Evolutionary conservation across 2,329 filamentous ascomycete genomes (phyloP).

Genomic region (Exophiala aquamarina): DNA sequence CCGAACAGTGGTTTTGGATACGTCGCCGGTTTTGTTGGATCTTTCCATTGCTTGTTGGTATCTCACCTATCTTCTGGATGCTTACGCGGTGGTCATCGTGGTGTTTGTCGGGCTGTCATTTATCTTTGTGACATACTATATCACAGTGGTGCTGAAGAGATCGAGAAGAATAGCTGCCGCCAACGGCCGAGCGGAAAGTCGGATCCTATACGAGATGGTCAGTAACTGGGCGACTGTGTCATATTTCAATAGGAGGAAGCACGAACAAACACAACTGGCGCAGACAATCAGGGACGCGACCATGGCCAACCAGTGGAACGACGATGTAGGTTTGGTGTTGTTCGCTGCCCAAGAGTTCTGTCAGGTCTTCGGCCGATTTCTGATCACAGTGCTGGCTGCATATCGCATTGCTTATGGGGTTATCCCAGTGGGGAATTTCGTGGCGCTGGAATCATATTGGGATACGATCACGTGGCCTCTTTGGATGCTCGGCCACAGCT

Average conservation of each 20-base stretch:
- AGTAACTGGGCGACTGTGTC: constrained; percentile 3
- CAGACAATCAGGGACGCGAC: neutral
- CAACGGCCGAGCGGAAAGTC: neutral
- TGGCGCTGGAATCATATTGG: constrained; percentile 6
- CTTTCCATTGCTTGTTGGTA: constrained; percentile 2
- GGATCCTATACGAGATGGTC: constrained; percentile 4
- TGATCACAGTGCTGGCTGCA: neutral
- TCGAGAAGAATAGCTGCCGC: neutral
- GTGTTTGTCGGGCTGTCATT: constrained; percentile 1
- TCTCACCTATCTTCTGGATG: constrained; percentile 1
- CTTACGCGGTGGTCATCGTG: constrained; percentile 1
- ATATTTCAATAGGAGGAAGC: neutral
- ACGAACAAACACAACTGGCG: constrained; percentile 1
- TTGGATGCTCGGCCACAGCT: neutral
- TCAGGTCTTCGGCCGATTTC: neutral
- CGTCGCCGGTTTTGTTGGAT: neutral
- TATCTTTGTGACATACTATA: constrained; percentile 3
- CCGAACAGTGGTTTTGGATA: constrained; percentile 1
- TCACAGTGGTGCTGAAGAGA: neutral
- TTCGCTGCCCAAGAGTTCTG: constrained; percentile 1
- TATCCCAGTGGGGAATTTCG: constrained; percentile 1
- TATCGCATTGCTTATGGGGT: neutral
- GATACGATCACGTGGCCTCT: constrained; percentile 5
- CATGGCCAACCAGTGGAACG: neutral
- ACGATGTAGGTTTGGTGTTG: neutral